phyloP scores from a whole-genome alignment of 2,329 filamentous ascomycete species.

The Zymoseptoria ardabiliae region DNA sequence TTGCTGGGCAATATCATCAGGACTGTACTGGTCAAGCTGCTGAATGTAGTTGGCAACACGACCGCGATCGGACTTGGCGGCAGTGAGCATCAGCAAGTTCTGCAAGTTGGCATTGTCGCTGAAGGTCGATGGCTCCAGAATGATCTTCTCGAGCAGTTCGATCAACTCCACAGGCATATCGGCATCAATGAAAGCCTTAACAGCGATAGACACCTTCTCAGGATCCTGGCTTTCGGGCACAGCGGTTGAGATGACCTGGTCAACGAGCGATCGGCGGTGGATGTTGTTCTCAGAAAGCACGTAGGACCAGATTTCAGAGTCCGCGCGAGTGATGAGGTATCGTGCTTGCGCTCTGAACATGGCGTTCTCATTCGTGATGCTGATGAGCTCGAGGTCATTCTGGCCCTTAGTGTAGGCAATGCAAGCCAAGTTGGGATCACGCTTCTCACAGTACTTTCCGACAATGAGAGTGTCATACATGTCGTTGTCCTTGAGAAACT shows the following conservation, averaged over 20 bases:
- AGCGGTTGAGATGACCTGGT: conserved; percentile 92
- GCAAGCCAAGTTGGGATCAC: conserved; percentile 89
- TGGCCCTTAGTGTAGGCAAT: conserved; percentile 95
- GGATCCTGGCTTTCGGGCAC: conserved; percentile 78
- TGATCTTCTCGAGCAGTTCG: conserved; percentile 97
- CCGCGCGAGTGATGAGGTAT: conserved; percentile 85
- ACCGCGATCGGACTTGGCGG: conserved; percentile 90
- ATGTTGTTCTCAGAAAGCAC: conserved; percentile 94
- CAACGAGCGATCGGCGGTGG: conserved; percentile 84
- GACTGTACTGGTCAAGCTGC: conserved; percentile 77
- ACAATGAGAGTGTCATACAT: conserved; percentile 87
- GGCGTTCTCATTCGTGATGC: conserved; percentile 97
- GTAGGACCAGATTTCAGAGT: conserved; percentile 87
- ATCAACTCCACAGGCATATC: conserved; percentile 92
- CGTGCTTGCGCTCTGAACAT: conserved; percentile 99
- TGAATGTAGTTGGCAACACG: conserved; percentile 96
- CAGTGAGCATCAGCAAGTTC: conserved; percentile 92
- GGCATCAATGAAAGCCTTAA: conserved; percentile 83
- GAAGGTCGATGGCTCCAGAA: conserved; percentile 97
- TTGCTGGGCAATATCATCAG: conserved; percentile 84
- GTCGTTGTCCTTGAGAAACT: conserved; percentile 95
- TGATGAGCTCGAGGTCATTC: conserved; percentile 94
- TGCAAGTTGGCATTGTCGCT: conserved; percentile 95
- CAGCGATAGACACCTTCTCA: conserved; percentile 87
- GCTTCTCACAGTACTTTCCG: conserved; percentile 98